Evolutionary conservation across 139 green algal genomes (phyloP), one percentile per base, ranked within the genome.

Genomic region (Mesostigma viride): DNA sequence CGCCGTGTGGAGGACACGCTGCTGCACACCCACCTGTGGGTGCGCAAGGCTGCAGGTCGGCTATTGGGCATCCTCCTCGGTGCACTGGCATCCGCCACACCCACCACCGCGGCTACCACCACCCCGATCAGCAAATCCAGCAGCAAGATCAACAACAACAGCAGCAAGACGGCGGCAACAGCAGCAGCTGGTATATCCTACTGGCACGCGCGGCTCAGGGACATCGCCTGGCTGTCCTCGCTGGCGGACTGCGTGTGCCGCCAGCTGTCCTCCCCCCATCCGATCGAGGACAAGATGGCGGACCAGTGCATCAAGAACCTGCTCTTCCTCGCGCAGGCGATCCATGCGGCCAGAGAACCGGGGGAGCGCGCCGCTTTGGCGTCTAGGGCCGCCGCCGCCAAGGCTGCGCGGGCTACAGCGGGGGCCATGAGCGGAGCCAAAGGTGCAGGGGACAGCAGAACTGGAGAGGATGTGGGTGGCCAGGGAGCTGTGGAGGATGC

Each of bases 261-360:
- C n/a, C n/a, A n/a, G n/a, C n/a, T n/a, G n/a, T n/a, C n/a, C n/a
- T n/a, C n/a, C n/a, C n/a, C n/a, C n/a, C n/a, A n/a, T n/a, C n/a
- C n/a, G n/a, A n/a, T 76, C 2, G 88, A 95, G 58, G 90, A 91
- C 28, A 76, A 64, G n/a, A 66, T 87, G 59, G 83, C 76, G 48
- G 77, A 70, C 46, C 89, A 94, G 75, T 81, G 79, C 0, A 79
- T 91, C 32, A 93, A 91, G 77, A 91, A 86, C 71, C 62, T 94
- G 3, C 83, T 95, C 11, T 82, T 76, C 24, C 59, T 95, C 20
- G 74, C 79, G 3, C 48, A 30, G 8, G 30, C 47, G 17, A 71
- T 91, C 79, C 61, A 78, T 26, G 68, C 76, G 14, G n/a, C 75
- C 35, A 2, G 45, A 64, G 58, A 62, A 6, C 33, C n/a, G 40